Percentiles rank a stretch among this genome's conserved stretches.
These are phyloP conservation scores for Fistulifera pelliculosa DNA, from an alignment of 108 stramenopile genomes.

Conservation along the genomic window DNA sequence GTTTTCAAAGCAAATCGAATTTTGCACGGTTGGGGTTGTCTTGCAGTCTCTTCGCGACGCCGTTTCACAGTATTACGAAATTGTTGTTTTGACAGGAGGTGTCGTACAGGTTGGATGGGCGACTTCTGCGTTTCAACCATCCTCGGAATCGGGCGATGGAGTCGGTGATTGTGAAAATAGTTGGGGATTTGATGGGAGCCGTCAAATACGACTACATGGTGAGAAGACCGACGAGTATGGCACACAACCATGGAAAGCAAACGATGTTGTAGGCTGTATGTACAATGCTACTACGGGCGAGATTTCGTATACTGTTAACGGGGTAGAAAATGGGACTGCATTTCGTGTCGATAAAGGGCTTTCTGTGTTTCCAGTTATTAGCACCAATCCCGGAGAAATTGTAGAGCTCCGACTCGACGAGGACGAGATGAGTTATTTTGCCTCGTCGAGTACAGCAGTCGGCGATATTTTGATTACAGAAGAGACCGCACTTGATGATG, in stretches of 20 bases:
- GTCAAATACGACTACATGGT: constrained; percentile 50
- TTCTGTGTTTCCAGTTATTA: constrained; percentile 53
- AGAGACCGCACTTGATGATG: constrained; percentile 5
- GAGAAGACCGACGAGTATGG: constrained; percentile 48
- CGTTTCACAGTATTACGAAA: constrained; percentile 54
- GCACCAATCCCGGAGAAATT: constrained; percentile 64
- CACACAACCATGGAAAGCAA: constrained; percentile 39
- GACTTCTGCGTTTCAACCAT: constrained; percentile 39
- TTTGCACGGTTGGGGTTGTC: constrained; percentile 61
- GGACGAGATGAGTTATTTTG: constrained; percentile 32
- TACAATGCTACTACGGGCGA: constrained; percentile 20
- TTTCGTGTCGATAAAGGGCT: constrained; percentile 20
- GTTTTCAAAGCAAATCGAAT: constrained; percentile 74
- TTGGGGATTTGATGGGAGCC: constrained; percentile 71
- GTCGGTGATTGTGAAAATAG: constrained; percentile 70
- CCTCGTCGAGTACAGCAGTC: constrained; percentile 23
- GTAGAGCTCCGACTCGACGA: constrained; percentile 41
- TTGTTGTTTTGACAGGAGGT: constrained; percentile 56
- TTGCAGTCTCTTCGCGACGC: constrained; percentile 14
- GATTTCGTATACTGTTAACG: constrained; percentile 71
- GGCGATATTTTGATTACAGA: constrained; percentile 19
- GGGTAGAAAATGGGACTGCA: constrained; percentile 47
- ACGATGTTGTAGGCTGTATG: constrained; percentile 62
- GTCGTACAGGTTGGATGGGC: constrained; percentile 81
- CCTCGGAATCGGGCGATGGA: constrained; percentile 73